Conservation (phyloP, 768 basidiomycete species). For the Lactarius trivialis region DNA sequence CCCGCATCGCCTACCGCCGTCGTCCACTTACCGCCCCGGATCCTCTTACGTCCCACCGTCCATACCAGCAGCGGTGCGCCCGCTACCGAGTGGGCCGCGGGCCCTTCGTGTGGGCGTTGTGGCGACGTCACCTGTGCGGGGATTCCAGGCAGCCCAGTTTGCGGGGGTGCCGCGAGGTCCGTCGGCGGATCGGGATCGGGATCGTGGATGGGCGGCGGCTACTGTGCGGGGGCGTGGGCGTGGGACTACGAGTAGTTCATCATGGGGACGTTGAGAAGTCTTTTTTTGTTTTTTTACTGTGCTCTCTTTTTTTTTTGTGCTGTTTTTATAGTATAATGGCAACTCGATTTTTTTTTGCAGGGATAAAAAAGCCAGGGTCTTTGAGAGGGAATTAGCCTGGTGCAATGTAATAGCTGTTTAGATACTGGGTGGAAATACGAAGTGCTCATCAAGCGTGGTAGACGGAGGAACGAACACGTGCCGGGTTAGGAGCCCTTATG, state of each 20-base stretch:
- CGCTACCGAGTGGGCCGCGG: constrained; percentile 22
- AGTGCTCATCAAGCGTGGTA: no score
- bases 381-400: no score
- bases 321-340: background rate
- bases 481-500: no score
- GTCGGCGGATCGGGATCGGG: constrained; percentile 21
- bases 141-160: constrained; percentile 9
- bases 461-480: no score
- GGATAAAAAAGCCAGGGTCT: no score
- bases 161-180: constrained; percentile 21
- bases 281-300: no score
- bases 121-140: background rate
- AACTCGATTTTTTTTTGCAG: no score
- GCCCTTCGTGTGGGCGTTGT: constrained; percentile 19
- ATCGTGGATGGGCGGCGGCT: constrained; percentile 17
- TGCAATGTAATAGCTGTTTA: no score
- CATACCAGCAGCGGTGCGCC: constrained; percentile 16
- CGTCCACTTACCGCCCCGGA: constrained; percentile 20
- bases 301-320: background rate
- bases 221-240: constrained; percentile 18
- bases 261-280: constrained; percentile 18
- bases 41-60: constrained; percentile 16
- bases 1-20: constrained; percentile 17
- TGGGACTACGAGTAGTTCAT: constrained; percentile 10
- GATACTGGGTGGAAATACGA: no score